Conservation (phyloP, 2,329 filamentous ascomycete genomes). For the Tolypocladium tropicale region DNA sequence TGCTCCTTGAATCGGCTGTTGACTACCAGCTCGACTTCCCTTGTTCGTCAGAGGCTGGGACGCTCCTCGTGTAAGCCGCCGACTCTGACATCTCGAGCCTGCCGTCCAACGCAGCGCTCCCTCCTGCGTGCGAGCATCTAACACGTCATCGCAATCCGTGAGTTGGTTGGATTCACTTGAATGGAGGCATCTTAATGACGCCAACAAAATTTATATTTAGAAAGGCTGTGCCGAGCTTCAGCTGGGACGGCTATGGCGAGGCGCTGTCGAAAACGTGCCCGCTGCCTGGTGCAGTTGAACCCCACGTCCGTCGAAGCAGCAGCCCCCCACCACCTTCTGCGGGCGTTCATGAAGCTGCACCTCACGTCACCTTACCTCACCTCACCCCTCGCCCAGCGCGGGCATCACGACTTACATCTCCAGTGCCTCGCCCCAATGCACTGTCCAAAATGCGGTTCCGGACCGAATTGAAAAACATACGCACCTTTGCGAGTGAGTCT, state of each 20-base stretch:
- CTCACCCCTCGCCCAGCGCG: not conserved
- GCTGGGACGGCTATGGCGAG: not conserved
- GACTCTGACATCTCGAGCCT: too few relatives aligned
- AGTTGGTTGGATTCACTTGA: not conserved
- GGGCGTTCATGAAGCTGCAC: not conserved
- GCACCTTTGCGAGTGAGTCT: conserved; percentile 51
- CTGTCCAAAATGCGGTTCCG: conserved; percentile 50
- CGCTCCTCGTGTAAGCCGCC: not conserved
- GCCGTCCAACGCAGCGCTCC: too few relatives aligned
- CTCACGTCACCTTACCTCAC: not conserved
- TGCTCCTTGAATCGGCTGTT: not conserved
- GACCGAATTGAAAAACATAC: conserved; percentile 55
- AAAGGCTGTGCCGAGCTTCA: not conserved
- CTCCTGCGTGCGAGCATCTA: too few relatives aligned
- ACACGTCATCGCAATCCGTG: not conserved
- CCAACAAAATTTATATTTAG: too few relatives aligned
- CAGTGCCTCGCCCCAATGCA: not conserved
- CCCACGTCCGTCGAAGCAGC: not conserved
- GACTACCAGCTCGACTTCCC: not conserved
- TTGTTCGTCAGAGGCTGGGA: not conserved
- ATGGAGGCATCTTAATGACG: too few relatives aligned
- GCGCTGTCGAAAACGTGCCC: not conserved
- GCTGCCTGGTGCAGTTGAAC: not conserved
- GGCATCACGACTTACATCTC: not conserved
- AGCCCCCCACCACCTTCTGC: not conserved